phyloP scores from a whole-genome alignment of 2,329 filamentous ascomycete genomes.

The Trichoderma hamatum region DNA sequence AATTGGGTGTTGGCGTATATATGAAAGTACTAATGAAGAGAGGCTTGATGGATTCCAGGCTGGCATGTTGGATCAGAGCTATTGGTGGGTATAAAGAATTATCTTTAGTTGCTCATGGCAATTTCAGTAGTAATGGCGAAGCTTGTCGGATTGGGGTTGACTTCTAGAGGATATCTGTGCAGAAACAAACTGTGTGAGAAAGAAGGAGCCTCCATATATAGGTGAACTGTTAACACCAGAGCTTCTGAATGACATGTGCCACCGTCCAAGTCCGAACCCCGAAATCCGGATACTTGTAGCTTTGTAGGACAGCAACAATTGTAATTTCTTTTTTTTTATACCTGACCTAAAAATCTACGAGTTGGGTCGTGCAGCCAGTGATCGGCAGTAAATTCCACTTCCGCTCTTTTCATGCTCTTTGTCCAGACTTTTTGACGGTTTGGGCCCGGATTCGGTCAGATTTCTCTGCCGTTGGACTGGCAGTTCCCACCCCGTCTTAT shows the following conservation, averaged over 20 bases:
- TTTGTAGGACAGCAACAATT: not conserved
- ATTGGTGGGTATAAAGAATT: not conserved
- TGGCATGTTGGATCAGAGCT: not conserved
- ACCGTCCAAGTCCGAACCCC: not conserved
- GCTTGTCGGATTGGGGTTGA: not conserved
- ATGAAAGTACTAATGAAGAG: not conserved
- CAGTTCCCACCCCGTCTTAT: not conserved
- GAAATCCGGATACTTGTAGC: not conserved
- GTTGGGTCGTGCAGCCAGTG: no score
- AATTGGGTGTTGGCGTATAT: slow-evolving; percentile 10
- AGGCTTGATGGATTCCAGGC: not conserved
- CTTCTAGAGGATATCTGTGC: not conserved
- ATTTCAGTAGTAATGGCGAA: no score
- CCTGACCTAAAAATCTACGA: not conserved
- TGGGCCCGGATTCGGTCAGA: not conserved
- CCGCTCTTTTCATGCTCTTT: not conserved
- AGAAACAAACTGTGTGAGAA: not conserved
- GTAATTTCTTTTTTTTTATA: not conserved
- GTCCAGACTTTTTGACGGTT: not conserved
- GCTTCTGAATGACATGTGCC: not conserved
- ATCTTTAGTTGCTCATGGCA: not conserved
- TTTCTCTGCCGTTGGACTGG: not conserved
- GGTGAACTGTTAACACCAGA: not conserved
- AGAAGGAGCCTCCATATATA: not conserved
- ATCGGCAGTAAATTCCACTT: not conserved